A percentile compares a stretch with the other conserved stretches of the same genome.
Evolutionary conservation across 106 monocot genomes (phyloP).

Genomic region (Alisma plantagoaquatica): DNA sequence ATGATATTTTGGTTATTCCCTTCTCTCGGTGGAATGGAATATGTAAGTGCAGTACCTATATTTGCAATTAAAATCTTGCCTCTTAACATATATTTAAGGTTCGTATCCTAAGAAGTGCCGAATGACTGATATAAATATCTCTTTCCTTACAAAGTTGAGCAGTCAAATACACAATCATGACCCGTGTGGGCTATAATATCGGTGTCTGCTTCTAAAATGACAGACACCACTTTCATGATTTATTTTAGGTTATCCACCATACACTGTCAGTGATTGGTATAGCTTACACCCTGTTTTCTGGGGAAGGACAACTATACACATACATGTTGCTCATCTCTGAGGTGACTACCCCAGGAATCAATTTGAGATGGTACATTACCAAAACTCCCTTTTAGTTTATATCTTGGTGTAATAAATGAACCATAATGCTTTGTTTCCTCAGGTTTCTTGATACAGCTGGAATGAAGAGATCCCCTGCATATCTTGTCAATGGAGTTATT

Average conservation of each 20-base stretch:
- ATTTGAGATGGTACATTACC: conserved; percentile 74
- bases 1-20: conserved; percentile 93
- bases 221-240: background rate
- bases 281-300: conserved; percentile 60
- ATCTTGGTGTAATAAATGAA: background rate
- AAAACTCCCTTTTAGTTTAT: background rate
- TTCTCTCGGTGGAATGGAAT: conserved; percentile 86
- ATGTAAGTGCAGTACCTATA: conserved; percentile 39
- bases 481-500: conserved; percentile 68
- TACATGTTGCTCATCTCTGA: conserved; percentile 89
- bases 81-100: background rate
- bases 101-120: background rate
- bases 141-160: too few species aligned
- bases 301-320: conserved; percentile 84
- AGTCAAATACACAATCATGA: background rate
- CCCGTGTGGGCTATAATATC: background rate
- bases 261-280: conserved; percentile 54
- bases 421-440: background rate
- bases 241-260: conserved; percentile 66
- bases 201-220: background rate
- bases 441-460: conserved; percentile 90
- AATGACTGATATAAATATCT: too few species aligned
- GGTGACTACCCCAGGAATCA: conserved; percentile 69
- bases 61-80: background rate
- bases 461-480: conserved; percentile 70